These are phyloP conservation scores for Amaranthus cruentus DNA, from an alignment of 148 eudicot genomes.

Conservation along the genomic window DNA sequence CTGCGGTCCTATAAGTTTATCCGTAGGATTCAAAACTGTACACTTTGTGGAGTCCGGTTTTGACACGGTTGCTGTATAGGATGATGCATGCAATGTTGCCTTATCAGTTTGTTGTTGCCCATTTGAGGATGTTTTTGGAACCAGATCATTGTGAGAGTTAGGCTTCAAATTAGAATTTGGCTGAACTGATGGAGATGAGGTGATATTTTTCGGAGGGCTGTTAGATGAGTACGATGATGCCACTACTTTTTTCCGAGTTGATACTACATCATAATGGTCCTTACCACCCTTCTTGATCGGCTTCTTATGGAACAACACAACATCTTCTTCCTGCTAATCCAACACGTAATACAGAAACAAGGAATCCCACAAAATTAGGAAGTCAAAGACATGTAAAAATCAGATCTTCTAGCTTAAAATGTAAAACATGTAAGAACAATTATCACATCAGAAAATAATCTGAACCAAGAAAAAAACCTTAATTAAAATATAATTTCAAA, in stretches of 20 bases:
- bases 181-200: slow-evolving; percentile 19
- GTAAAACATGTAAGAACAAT: too few relatives aligned
- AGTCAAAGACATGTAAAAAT: background rate
- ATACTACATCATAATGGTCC: slow-evolving; percentile 31
- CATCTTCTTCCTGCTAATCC: slow-evolving; percentile 43
- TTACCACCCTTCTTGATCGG: slow-evolving; percentile 38
- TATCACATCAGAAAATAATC: too few relatives aligned
- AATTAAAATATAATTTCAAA: too few relatives aligned
- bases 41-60: slow-evolving; percentile 35
- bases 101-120: slow-evolving; percentile 30
- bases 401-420: background rate
- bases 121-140: slow-evolving; percentile 36
- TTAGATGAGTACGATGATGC: slow-evolving; percentile 28
- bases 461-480: too few relatives aligned
- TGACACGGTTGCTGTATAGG: slow-evolving; percentile 28
- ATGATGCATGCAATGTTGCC: slow-evolving; percentile 21
- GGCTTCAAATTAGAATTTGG: slow-evolving; percentile 33
- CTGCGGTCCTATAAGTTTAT: slow-evolving; percentile 46
- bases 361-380: background rate
- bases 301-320: slow-evolving; percentile 38
- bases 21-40: slow-evolving; percentile 38
- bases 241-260: slow-evolving; percentile 30
- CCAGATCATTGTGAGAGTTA: slow-evolving; percentile 21
- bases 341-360: background rate
- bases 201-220: slow-evolving; percentile 41